Percentiles rank a stretch among this genome's conserved stretches.
phyloP scores from a whole-genome alignment of 768 basidiomycete genomes.

The Mycena galopus region DNA sequence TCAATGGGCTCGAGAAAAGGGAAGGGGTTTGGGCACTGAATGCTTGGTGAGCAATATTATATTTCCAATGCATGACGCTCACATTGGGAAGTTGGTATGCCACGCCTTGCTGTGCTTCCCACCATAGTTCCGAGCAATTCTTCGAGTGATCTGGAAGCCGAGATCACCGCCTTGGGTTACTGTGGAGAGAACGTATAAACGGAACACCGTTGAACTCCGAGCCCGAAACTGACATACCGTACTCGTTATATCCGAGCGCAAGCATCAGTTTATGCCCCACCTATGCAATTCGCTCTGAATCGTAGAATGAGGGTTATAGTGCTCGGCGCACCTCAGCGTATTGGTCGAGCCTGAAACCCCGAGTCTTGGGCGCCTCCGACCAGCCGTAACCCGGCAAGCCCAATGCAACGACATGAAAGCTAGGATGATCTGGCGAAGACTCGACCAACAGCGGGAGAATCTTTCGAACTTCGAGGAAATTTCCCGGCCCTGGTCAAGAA shows the following conservation, averaged over 20 bases:
- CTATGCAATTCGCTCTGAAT: slow-evolving; percentile 26
- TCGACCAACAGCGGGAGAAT: slow-evolving; percentile 65
- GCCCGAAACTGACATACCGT: slow-evolving; percentile 38
- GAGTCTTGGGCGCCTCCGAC: slow-evolving; percentile 66
- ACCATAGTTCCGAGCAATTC: slow-evolving; percentile 48
- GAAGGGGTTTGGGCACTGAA: slow-evolving; percentile 26
- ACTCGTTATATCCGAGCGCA: slow-evolving; percentile 49
- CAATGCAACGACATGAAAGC: slow-evolving; percentile 72
- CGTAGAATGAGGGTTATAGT: slow-evolving; percentile 47
- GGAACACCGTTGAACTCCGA: not conserved
- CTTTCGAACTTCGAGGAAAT: slow-evolving; percentile 69
- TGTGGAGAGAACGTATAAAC: slow-evolving; percentile 29
- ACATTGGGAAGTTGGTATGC: slow-evolving; percentile 57
- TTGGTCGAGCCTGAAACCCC: slow-evolving; percentile 63
- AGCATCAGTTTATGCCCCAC: slow-evolving; percentile 52
- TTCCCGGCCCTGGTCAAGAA: slow-evolving; percentile 68
- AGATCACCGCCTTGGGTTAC: slow-evolving; percentile 60
- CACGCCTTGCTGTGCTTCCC: slow-evolving; percentile 56
- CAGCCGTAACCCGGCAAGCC: slow-evolving; percentile 75
- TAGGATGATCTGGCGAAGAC: slow-evolving; percentile 58
- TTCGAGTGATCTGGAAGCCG: slow-evolving; percentile 53
- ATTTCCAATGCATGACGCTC: not conserved
- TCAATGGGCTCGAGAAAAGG: slow-evolving; percentile 22
- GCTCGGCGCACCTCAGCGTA: slow-evolving; percentile 56
- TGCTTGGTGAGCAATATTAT: not conserved